Conservation (phyloP, 768 basidiomycete genomes). For the Pholiota microspora region DNA sequence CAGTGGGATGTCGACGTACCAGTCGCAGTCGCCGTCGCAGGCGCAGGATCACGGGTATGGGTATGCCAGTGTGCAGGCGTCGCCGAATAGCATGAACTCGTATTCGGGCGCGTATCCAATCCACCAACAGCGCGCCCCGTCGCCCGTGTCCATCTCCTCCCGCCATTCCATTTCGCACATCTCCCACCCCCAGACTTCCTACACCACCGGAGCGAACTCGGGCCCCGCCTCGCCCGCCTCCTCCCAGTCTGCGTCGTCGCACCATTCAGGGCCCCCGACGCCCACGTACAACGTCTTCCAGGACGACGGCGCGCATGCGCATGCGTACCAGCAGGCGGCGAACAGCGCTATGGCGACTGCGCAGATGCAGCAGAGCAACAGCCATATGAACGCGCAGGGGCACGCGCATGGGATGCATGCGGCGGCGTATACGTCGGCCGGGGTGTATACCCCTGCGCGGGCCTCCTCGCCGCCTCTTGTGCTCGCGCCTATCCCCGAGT, state of each 20-base stretch:
- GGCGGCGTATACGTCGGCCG: slow-evolving; percentile 3
- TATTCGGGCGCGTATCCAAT: slow-evolving; percentile 27
- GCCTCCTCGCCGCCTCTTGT: slow-evolving; percentile 54
- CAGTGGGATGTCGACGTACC: slow-evolving; percentile 41
- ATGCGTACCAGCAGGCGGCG: slow-evolving; percentile 35
- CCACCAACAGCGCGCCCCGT: slow-evolving; percentile 17
- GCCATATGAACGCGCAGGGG: slow-evolving; percentile 15
- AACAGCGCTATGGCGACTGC: slow-evolving; percentile 24
- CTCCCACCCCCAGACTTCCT: slow-evolving; percentile 49
- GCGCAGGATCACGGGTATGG: slow-evolving; percentile 32
- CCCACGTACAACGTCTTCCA: slow-evolving; percentile 47
- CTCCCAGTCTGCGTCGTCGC: slow-evolving; percentile 45
- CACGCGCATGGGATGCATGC: slow-evolving; percentile 12
- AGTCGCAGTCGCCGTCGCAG: slow-evolving; percentile 45
- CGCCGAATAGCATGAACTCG: slow-evolving; percentile 26
- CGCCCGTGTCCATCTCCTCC: slow-evolving; percentile 40
- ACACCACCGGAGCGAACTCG: slow-evolving; percentile 26
- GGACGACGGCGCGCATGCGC: slow-evolving; percentile 35
- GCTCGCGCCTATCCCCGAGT: slow-evolving; percentile 55
- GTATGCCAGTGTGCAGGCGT: slow-evolving; percentile 39
- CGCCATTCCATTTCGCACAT: slow-evolving; percentile 62
- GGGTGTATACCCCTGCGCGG: slow-evolving; percentile 20
- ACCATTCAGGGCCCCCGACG: slow-evolving; percentile 41
- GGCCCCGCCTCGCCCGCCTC: slow-evolving; percentile 51
- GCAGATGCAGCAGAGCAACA: slow-evolving; percentile 17